phyloP scores from a whole-genome alignment of 140 eudicot genomes.

The Erigeron philadelphicus region DNA sequence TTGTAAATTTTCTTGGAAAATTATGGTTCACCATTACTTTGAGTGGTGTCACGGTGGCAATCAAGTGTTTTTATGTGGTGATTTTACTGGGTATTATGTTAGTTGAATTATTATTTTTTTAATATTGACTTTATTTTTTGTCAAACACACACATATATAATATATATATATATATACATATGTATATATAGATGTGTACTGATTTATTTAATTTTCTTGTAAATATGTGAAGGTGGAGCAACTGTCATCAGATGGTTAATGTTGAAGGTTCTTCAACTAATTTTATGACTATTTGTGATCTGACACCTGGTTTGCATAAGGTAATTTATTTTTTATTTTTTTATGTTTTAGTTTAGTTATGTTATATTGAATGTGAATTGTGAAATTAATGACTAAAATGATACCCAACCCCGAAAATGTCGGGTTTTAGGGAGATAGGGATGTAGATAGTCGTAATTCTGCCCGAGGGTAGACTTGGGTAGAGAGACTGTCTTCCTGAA shows the following conservation, averaged over 20 bases:
- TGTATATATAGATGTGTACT: conserved; percentile 8
- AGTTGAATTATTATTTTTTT: neutral
- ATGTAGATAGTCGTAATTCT: neutral
- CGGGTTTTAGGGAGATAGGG: neutral
- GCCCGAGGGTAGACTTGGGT: no score
- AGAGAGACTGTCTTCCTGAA: no score
- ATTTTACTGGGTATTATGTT: conserved; percentile 48
- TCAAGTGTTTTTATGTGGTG: conserved; percentile 45
- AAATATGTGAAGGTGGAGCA: conserved; percentile 49
- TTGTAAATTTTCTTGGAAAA: neutral
- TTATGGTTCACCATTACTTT: conserved; percentile 55
- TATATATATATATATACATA: conserved; percentile 8
- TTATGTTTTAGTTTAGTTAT: neutral
- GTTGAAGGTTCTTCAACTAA: conserved; percentile 49
- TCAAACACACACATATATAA: no score
- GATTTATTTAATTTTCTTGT: neutral
- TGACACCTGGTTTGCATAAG: conserved; percentile 62
- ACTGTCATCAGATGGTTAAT: conserved; percentile 41
- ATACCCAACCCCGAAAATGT: neutral
- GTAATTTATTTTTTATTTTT: conserved; percentile 23
- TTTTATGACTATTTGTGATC: conserved; percentile 48
- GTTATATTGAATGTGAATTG: conserved; percentile 9
- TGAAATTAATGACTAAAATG: neutral
- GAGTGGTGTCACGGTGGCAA: conserved; percentile 62
- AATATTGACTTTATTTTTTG: conserved; percentile 26